Evolutionary conservation across 192 early-diverging fungal species (phyloP).

Genomic region (Backusella psychrophila): DNA sequence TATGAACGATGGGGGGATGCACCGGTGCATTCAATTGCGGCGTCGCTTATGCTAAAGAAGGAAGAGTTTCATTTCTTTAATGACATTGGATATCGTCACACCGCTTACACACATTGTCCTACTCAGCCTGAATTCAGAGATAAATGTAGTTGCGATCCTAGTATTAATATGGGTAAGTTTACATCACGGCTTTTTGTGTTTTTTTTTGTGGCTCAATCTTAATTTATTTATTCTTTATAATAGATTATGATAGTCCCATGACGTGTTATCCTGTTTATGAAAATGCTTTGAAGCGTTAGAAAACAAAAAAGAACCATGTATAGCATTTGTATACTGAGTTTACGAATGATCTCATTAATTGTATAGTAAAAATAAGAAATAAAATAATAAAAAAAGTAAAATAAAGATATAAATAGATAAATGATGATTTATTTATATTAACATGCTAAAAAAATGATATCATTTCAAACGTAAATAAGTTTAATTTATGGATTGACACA

Average conservation of each 20-base stretch:
- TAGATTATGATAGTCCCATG: constrained; percentile 10
- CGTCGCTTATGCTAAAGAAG: constrained; percentile 54
- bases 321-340: no score
- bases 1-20: constrained; percentile 85
- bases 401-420: background rate
- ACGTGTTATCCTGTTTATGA: constrained; percentile 5
- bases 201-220: background rate
- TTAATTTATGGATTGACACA: no score
- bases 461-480: no score
- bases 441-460: background rate
- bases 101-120: constrained; percentile 59
- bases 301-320: background rate
- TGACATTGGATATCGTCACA: constrained; percentile 73
- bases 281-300: background rate
- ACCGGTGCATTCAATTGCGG: constrained; percentile 70
- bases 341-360: background rate
- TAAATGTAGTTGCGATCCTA: constrained; percentile 53
- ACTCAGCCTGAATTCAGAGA: constrained; percentile 39
- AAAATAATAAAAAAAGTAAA: background rate
- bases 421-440: background rate
- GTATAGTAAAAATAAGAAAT: background rate
- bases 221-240: background rate
- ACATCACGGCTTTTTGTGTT: no score
- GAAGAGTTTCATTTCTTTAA: constrained; percentile 72
- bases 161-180: constrained; percentile 43